Percentiles rank a stretch among this genome's conserved stretches.
Conservation (phyloP, 306 rosid genomes). For the Ceratonia siliqua region DNA sequence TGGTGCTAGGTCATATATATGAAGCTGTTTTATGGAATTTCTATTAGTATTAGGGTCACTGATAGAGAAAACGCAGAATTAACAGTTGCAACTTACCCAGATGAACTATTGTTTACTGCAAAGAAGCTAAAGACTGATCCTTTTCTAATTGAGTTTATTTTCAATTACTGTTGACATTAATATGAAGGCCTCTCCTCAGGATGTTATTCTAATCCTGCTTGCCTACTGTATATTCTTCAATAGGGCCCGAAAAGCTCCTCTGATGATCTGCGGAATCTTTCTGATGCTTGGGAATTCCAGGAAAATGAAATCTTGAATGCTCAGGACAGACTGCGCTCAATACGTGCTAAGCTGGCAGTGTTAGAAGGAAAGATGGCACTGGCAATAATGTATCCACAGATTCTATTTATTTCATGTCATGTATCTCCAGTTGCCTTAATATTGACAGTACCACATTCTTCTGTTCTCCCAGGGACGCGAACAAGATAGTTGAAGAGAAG, state of each 20-base stretch:
- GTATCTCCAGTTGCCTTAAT: background rate
- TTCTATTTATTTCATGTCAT: conserved; percentile 28
- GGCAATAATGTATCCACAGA: conserved; percentile 60
- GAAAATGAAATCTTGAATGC: conserved; percentile 48
- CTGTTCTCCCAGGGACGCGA: conserved; percentile 55
- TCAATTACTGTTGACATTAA: background rate
- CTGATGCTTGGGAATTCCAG: conserved; percentile 23
- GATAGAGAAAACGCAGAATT: too few relatives aligned
- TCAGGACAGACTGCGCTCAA: conserved; percentile 63
- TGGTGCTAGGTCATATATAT: too few relatives aligned
- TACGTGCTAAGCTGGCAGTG: conserved; percentile 77
- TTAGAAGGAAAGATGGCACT: conserved; percentile 87
- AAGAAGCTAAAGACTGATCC: too few relatives aligned
- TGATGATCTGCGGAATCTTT: conserved; percentile 41
- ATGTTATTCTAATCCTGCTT: conserved; percentile 23
- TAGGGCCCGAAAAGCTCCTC: conserved; percentile 63
- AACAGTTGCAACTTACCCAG: too few relatives aligned
- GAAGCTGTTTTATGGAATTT: too few relatives aligned
- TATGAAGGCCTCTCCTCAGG: background rate
- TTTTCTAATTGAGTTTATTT: background rate
- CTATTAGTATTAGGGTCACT: too few relatives aligned
- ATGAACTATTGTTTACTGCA: conserved; percentile 7
- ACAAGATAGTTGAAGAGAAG: conserved; percentile 64
- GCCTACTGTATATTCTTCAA: conserved; percentile 31
- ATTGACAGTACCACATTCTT: conserved; percentile 27